Conservation (phyloP, 2,329 filamentous ascomycete genomes). For the Capronia americana region DNA sequence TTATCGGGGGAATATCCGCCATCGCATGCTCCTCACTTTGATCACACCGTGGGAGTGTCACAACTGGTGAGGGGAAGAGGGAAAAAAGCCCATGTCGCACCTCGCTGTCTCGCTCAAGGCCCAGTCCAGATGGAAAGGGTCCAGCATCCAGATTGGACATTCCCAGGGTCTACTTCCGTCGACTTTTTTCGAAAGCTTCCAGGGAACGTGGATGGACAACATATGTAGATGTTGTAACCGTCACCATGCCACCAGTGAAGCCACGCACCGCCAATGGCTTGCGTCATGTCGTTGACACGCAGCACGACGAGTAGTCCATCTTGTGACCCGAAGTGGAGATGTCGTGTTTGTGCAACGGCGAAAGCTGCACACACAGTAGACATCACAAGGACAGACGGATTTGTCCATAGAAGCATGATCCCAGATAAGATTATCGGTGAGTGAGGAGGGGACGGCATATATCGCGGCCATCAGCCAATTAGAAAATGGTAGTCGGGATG, state of each 20-base stretch:
- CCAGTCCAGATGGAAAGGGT: slow-evolving; percentile 21
- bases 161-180: not conserved
- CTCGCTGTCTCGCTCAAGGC: not conserved
- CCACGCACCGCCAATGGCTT: slow-evolving; percentile 1
- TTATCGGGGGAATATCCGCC: slow-evolving; percentile 27
- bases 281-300: not conserved
- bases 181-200: not conserved
- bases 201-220: not conserved
- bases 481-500: slow-evolving; percentile 19
- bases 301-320: not conserved
- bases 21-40: not conserved
- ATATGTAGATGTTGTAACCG: not conserved
- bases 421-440: not conserved
- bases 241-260: not conserved
- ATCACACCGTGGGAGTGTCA: not conserved
- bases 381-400: not conserved
- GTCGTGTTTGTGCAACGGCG: slow-evolving; percentile 6
- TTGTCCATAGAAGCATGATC: not conserved
- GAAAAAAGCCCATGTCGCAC: not conserved
- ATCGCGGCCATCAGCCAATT: slow-evolving; percentile 15
- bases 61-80: slow-evolving; percentile 4
- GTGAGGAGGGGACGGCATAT: slow-evolving; percentile 1
- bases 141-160: not conserved
- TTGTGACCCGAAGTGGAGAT: slow-evolving; percentile 25
- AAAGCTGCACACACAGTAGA: not conserved